Evolutionary conservation across 345 rosid species (phyloP), one percentile per base, ranked within the genome.

Genomic region (Gossypium thurberi): DNA sequence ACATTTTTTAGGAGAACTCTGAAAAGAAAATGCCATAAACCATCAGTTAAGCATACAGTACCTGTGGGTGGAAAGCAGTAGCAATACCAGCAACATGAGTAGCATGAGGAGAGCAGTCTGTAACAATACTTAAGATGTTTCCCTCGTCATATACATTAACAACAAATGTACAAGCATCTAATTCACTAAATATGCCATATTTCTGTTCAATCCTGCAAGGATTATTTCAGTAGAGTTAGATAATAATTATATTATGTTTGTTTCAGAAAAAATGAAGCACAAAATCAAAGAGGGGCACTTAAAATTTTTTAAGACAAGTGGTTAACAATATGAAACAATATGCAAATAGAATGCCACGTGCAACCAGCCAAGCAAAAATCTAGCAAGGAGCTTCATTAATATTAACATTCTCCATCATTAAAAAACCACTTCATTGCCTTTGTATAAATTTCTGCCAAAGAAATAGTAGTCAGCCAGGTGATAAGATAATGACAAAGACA

Each of bases 51-150:
- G 58, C 68, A 65, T 52, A 26, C 46, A 42, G 57, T 83, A 94
- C 98, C 98, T 94, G 81, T 40, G 90, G 90, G 81, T 91, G 94
- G 81, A 85, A 91, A 72, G 98, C 98, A 78, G 97, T 77, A 65
- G 98, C 97, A 79, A 94, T 94, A 79, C 97, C 97, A 78, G 98
- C 89, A 79, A 94, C 98, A 90, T 94, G 98, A 83, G 98, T 94
- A 28, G 91, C 98, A 70, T 94, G 98, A 73, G 98, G 92, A 68
- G 97, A 94, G 83, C 95, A 18, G 84, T 94, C 98, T 1, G 98
- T 94, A 57, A 94, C 98, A 47, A 95, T 90, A 69, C 99, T 92
- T 73, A 92, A 82, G 77, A 89, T 75, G 61, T 89, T 92, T 70
- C 97, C 99, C 72, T 90, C 92, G 73, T 86, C 87, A 73, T 88